Evolutionary conservation across 805 yeast species (phyloP), one percentile per base, ranked within the genome.

Genomic region (Hanseniaspora mollemarum): DNA sequence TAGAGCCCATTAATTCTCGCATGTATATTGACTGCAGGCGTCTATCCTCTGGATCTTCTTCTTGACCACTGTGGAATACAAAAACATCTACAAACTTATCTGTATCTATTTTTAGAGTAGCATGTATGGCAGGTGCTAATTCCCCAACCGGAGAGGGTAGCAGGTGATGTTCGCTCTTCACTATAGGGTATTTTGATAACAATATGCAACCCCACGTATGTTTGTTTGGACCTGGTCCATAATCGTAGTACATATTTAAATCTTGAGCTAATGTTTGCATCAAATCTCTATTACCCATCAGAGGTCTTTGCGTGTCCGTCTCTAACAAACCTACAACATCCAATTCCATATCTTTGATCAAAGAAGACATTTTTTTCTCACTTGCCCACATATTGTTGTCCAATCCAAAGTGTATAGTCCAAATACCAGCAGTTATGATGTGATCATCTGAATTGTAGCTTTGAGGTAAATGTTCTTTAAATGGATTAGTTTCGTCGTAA

Each of bases 381-480:
- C 87, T 78, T 0, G 94, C 90, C 98, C 98, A 92, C 92, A 92
- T 83, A 62, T 87, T 95, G 65, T 92, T 92, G 64, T 92, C 98
- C 46, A 92, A 73, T 22, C 96, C 98, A 63, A 92, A 92, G 68
- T 92, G 98, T 56, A 92, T 81, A 21, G 97, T 90, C 98, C 98
- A 92, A 54, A 92, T 88, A 63, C 97, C 98, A 2, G 96, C 88
- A 1, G 96, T 87, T 59, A 92, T 76, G 4, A 85, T 64, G 57
- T 80, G 76, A 2, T 85, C 73, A 7, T 73, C 75, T 13, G 87
- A 80, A 58, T 80, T 83, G 58, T 76, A 74, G 10, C 92, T 87
- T 50, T 65, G 64, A 13, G 88, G 87, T 29, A 78, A 79, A 15
- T 60, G 62, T 5, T 58, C 55, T 18, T 42, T 36, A 28, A 49